Conservation (phyloP, 2,329 filamentous ascomycete genomes). For the Domatiomyces catenatus region DNA sequence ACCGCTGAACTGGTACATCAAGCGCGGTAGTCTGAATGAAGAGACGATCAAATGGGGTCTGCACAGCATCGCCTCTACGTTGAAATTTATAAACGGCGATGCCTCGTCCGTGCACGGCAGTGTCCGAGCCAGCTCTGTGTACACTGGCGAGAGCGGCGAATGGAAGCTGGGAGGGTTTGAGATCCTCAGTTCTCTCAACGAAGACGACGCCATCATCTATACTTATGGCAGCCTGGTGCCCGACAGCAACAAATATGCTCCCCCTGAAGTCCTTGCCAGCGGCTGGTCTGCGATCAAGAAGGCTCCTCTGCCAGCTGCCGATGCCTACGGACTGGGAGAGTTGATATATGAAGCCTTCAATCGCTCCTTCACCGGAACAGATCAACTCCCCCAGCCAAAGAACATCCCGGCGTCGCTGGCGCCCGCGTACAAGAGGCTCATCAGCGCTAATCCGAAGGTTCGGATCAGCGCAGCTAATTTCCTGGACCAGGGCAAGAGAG, state of each 20-base stretch:
- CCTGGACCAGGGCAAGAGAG: conserved; percentile 70
- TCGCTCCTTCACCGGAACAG: conserved; percentile 57
- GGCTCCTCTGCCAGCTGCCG: conserved; percentile 63
- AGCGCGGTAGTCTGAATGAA: conserved; percentile 68
- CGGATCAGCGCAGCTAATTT: conserved; percentile 73
- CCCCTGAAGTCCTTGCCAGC: conserved; percentile 68
- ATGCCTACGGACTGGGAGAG: conserved; percentile 74
- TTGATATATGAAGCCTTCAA: conserved; percentile 87
- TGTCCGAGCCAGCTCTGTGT: conserved; percentile 72
- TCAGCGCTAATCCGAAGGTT: conserved; percentile 78
- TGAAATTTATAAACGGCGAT: conserved; percentile 93
- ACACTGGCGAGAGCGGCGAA: conserved; percentile 88
- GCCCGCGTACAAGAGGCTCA: conserved; percentile 73
- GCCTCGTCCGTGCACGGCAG: conserved; percentile 82
- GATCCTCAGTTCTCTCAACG: conserved; percentile 83
- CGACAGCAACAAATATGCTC: conserved; percentile 67
- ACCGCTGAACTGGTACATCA: conserved; percentile 79
- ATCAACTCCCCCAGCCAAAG: conserved; percentile 74
- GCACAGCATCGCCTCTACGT: conserved; percentile 69
- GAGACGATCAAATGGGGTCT: conserved; percentile 97
- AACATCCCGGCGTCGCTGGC: conserved; percentile 79
- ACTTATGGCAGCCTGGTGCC: conserved; percentile 78
- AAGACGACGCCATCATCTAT: conserved; percentile 86
- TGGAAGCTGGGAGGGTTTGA: conserved; percentile 96
- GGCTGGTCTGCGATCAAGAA: conserved; percentile 90